A percentile compares a stretch with the other conserved stretches of the same genome.
phyloP scores from a whole-genome alignment of 2,329 filamentous ascomycete species.

The Xylariaceae sp. region DNA sequence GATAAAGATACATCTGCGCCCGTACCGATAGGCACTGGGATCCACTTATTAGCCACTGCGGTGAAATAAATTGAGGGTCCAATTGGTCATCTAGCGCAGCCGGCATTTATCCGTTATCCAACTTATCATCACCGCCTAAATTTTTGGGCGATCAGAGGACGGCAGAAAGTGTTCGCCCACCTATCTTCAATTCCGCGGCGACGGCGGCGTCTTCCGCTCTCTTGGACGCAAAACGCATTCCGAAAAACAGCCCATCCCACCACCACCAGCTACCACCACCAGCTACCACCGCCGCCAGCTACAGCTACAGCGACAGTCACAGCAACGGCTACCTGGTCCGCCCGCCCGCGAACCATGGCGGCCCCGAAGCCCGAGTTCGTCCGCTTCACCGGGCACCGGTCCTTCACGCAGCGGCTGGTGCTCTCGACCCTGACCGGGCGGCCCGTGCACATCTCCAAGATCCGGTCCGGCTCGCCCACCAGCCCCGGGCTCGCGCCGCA shows the following conservation, averaged over 20 bases:
- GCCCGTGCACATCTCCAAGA: constrained; percentile 86
- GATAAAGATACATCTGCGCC: too few species aligned
- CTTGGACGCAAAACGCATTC: too few species aligned
- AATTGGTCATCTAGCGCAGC: neutral
- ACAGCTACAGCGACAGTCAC: too few species aligned
- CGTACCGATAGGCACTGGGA: too few species aligned
- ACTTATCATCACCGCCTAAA: constrained; percentile 24
- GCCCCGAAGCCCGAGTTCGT: constrained; percentile 45
- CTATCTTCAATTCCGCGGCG: neutral
- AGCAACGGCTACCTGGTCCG: too few species aligned
- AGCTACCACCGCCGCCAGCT: too few species aligned
- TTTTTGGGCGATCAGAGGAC: constrained; percentile 13
- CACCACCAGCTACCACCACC: too few species aligned
- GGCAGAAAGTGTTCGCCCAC: constrained; percentile 21
- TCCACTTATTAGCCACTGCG: too few species aligned
- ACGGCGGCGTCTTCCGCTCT: neutral
- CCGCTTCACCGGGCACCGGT: constrained; percentile 76
- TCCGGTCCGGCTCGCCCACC: constrained; percentile 78
- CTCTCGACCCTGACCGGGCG: constrained; percentile 87
- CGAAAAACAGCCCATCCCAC: too few species aligned
- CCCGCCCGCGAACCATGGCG: too few species aligned
- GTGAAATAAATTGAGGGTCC: too few species aligned
- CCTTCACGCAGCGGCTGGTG: constrained; percentile 75
- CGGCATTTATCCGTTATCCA: constrained; percentile 1
- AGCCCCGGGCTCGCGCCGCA: constrained; percentile 84